Evolutionary conservation across 345 rosid species (phyloP).

Genomic region (Rhodamnia rubescens): DNA sequence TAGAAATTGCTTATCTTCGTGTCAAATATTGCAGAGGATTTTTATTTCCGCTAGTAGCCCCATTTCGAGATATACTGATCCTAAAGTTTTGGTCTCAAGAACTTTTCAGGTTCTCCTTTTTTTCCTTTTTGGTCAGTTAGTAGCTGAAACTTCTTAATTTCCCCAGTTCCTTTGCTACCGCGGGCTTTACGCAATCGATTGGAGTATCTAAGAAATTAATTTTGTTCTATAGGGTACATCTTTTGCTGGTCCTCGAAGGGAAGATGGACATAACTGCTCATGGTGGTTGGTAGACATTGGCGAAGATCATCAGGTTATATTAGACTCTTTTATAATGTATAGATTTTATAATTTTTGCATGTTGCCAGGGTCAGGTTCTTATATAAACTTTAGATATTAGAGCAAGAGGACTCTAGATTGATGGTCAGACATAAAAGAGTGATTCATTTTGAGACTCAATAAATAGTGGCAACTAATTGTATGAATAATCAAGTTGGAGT

Average conservation of each 20-base stretch:
- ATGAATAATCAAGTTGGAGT: not conserved
- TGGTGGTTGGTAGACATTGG: conserved; percentile 99
- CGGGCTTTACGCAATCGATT: not conserved
- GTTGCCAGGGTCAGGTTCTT: not conserved
- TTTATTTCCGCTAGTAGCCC: conserved; percentile 74
- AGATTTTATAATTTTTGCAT: not conserved
- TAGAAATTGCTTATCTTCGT: not conserved
- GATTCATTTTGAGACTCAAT: not conserved
- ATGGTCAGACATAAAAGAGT: not conserved
- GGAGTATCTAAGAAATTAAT: not conserved
- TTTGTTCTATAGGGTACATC: conserved; percentile 51
- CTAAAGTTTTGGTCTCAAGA: conserved; percentile 78
- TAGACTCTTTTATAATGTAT: not conserved
- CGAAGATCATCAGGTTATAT: conserved; percentile 76
- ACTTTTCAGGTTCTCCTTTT: conserved; percentile 47
- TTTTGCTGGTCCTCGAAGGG: conserved; percentile 78
- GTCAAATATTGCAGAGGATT: conserved; percentile 45
- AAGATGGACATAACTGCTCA: conserved; percentile 45
- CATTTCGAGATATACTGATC: conserved; percentile 73
- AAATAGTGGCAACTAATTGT: not conserved
- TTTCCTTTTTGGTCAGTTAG: not conserved
- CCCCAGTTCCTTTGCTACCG: too few species aligned
- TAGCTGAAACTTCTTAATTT: not conserved
- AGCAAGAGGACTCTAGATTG: not conserved
- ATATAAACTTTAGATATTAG: not conserved